A percentile compares a stretch with the other conserved stretches of the same genome.
phyloP scores from a whole-genome alignment of 208 protist genomes.

The Sergeia podlipaevii region DNA sequence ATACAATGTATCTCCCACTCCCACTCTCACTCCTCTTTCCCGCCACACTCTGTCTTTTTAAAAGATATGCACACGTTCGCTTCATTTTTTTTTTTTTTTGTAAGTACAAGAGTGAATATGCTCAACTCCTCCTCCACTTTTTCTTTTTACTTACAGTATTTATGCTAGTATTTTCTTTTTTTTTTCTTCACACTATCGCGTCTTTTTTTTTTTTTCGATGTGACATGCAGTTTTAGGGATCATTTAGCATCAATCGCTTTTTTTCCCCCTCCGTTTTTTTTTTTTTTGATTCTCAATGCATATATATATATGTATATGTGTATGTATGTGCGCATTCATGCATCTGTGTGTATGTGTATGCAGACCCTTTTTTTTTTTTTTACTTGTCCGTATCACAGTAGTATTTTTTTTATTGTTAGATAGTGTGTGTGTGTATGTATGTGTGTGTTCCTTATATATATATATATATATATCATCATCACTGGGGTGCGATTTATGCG shows the following conservation, averaged over 20 bases:
- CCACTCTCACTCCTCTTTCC: too few species aligned
- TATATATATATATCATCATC: conserved; percentile 3
- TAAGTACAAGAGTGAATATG: neutral
- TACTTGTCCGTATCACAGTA: neutral
- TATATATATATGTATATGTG: conserved; percentile 2
- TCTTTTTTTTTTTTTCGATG: conserved; percentile 4
- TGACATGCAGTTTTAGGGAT: neutral
- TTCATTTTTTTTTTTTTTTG: conserved; percentile 6
- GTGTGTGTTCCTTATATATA: conserved; percentile 6
- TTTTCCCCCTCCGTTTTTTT: conserved; percentile 1
- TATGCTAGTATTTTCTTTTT: too few species aligned
- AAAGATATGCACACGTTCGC: too few species aligned
- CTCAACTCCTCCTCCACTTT: neutral
- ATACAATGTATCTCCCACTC: too few species aligned
- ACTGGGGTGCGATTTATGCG: conserved; percentile 3
- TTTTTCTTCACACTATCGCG: conserved; percentile 4
- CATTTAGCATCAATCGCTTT: neutral
- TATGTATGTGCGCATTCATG: conserved; percentile 5
- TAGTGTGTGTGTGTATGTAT: neutral
- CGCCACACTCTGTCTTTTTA: neutral
- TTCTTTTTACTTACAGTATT: neutral
- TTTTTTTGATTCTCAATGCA: conserved; percentile 8
- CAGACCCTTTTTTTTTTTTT: conserved; percentile 8
- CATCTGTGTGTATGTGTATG: neutral
- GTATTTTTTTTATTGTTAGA: neutral